phyloP scores from a whole-genome alignment of 805 yeast species.

The Schizosaccharomyces japonicus region DNA sequence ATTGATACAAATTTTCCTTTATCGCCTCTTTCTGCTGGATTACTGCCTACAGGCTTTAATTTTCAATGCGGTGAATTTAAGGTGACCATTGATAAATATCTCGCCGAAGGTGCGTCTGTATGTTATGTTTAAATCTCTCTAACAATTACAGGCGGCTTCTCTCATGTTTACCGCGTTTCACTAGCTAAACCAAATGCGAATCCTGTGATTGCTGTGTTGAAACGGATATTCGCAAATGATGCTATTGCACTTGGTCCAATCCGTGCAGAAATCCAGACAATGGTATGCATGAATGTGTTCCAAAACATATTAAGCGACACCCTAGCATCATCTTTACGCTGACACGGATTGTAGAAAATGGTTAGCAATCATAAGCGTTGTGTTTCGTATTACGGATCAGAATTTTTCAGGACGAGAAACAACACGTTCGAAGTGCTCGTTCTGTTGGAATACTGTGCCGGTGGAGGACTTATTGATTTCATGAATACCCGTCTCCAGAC shows the following conservation, averaged over 20 bases:
- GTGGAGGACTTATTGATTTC: constrained; percentile 57
- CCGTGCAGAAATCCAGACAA: constrained; percentile 90
- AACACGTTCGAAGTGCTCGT: constrained; percentile 63
- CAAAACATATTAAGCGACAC: too few relatives aligned
- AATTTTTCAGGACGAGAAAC: constrained; percentile 48
- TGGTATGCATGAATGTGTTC: constrained; percentile 66
- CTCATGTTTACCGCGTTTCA: constrained; percentile 69
- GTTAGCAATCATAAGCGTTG: constrained; percentile 24
- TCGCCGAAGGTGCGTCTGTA: constrained; percentile 34
- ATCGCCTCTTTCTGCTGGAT: background rate
- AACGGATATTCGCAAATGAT: constrained; percentile 85
- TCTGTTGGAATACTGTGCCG: constrained; percentile 64
- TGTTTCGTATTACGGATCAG: constrained; percentile 83
- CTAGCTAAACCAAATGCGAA: constrained; percentile 26
- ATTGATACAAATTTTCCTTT: background rate
- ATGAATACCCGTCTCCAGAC: constrained; percentile 71
- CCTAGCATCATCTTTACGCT: background rate
- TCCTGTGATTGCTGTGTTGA: constrained; percentile 45
- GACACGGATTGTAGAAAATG: background rate
- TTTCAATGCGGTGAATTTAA: constrained; percentile 67
- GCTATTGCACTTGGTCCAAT: constrained; percentile 59
- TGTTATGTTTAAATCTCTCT: background rate
- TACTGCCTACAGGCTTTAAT: constrained; percentile 31
- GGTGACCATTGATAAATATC: constrained; percentile 41
- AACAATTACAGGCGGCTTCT: constrained; percentile 37